Conservation (phyloP, 768 basidiomycete species). For the Trametes coccinea region DNA sequence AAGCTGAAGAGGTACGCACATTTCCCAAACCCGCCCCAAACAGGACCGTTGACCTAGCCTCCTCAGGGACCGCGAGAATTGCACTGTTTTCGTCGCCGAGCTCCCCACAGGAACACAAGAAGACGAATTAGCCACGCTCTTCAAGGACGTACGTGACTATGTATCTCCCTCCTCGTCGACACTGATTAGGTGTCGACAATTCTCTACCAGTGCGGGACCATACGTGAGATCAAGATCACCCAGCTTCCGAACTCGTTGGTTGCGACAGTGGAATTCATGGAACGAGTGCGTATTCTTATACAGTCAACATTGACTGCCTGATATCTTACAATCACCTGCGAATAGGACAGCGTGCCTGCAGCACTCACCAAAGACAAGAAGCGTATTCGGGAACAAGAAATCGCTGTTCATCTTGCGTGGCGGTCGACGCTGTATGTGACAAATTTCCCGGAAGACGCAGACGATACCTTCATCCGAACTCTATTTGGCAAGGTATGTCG, state of each 20-base stretch:
- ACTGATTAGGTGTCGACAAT: conserved; percentile 10
- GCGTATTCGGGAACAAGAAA: conserved; percentile 69
- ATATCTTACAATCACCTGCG: background rate
- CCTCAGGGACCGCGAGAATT: conserved; percentile 89
- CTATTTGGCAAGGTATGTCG: conserved; percentile 73
- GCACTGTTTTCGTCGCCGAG: conserved; percentile 84
- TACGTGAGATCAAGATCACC: conserved; percentile 85
- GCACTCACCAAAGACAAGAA: conserved; percentile 97
- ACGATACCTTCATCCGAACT: conserved; percentile 73
- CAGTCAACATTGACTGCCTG: background rate
- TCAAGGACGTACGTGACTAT: conserved; percentile 73
- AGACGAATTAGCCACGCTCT: conserved; percentile 67
- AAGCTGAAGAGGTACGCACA: conserved; percentile 59
- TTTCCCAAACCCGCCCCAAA: background rate
- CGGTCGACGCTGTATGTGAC: conserved; percentile 93
- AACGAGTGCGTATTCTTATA: conserved; percentile 46
- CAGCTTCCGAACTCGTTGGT: conserved; percentile 57
- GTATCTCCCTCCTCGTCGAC: background rate
- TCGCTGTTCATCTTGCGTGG: conserved; percentile 90
- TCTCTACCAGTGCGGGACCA: conserved; percentile 71
- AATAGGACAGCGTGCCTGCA: conserved; percentile 75
- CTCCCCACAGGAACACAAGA: conserved; percentile 58
- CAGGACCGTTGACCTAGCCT: background rate
- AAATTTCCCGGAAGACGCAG: conserved; percentile 86
- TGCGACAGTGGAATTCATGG: conserved; percentile 87